A percentile compares a stretch with the other conserved stretches of the same genome.
Evolutionary conservation across 176 grass and related monocot genomes (phyloP).

Genomic region (Elymus sibiricus): DNA sequence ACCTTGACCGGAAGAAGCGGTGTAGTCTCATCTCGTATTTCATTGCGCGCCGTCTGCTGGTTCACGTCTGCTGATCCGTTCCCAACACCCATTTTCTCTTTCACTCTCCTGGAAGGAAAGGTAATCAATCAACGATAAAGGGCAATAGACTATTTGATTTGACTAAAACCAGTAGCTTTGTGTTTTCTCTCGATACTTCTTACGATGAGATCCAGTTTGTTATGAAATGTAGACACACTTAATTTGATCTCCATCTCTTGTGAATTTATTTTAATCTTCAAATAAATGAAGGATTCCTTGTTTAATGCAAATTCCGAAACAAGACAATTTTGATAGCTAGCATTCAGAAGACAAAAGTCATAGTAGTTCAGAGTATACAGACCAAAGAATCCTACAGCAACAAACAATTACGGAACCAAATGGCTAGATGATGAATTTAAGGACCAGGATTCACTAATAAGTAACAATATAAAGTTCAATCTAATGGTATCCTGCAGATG

Average conservation of each 20-base stretch:
- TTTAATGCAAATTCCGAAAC: neutral
- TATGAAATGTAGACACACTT: neutral
- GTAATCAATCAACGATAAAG: neutral
- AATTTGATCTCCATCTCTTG: slow-evolving; percentile 19
- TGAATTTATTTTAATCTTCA: neutral
- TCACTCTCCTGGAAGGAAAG: slow-evolving; percentile 8
- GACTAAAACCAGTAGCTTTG: neutral
- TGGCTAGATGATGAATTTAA: neutral
- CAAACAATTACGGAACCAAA: neutral
- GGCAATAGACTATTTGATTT: neutral
- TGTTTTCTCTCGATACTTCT: neutral
- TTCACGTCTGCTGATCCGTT: neutral
- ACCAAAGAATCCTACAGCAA: slow-evolving; percentile 4
- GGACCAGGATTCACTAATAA: neutral
- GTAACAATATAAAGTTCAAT: neutral
- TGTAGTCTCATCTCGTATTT: slow-evolving; percentile 45
- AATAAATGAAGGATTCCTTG: neutral
- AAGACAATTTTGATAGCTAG: neutral
- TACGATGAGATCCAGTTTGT: neutral
- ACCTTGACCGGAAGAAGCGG: slow-evolving; percentile 60
- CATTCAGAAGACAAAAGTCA: neutral
- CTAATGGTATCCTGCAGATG: neutral
- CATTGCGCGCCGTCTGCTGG: neutral
- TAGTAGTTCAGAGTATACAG: neutral
- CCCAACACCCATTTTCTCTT: slow-evolving; percentile 5